Evolutionary conservation across 148 eudicot species (phyloP).

Genomic region (Rhododendron ovatum): DNA sequence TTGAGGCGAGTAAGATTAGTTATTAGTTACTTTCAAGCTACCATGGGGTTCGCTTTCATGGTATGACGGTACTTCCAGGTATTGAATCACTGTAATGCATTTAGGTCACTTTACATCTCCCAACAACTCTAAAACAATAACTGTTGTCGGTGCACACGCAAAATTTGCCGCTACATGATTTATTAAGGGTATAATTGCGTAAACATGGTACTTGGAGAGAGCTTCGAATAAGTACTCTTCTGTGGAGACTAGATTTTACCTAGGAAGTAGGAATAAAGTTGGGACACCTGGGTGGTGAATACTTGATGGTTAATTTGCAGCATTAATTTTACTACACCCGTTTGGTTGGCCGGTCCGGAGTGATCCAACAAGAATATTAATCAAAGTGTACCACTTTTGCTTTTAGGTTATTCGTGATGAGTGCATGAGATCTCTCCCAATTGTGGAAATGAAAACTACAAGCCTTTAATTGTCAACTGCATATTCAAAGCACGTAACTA

Average conservation of each 20-base stretch:
- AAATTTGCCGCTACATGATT: too few species aligned
- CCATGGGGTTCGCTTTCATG: background rate
- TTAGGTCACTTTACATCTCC: too few species aligned
- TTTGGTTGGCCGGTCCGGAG: background rate
- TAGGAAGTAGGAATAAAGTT: background rate
- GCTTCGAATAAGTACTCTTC: too few species aligned
- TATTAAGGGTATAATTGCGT: background rate
- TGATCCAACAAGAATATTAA: background rate
- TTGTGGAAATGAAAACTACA: background rate
- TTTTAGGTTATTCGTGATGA: background rate
- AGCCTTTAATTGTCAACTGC: background rate
- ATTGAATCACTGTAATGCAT: too few species aligned
- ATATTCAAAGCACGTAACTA: background rate
- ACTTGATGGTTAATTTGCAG: background rate
- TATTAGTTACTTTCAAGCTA: background rate
- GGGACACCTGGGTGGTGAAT: background rate
- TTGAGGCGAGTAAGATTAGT: background rate
- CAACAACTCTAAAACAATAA: background rate
- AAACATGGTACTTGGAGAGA: too few species aligned
- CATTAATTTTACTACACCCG: background rate
- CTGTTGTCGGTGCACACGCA: background rate
- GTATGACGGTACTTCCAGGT: background rate
- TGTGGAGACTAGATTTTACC: background rate
- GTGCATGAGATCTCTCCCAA: background rate
- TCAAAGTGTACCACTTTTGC: background rate